Evolutionary conservation across 2,329 filamentous ascomycete genomes (phyloP), one percentile per base, ranked within the genome.

Genomic region (Alternaria atra): DNA sequence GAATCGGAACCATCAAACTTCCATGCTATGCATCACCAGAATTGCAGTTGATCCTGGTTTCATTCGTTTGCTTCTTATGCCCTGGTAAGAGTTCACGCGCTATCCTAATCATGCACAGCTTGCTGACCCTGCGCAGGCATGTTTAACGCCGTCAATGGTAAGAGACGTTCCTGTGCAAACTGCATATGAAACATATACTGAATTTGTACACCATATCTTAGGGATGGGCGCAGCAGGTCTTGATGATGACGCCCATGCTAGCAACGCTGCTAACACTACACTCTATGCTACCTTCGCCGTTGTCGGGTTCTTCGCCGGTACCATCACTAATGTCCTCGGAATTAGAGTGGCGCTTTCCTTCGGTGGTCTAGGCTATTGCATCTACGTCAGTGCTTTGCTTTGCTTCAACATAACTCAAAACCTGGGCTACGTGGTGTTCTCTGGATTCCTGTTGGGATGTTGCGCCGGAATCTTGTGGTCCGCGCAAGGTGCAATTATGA

Each of bases 401-500:
- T 86, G 83, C 79, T 93, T 88, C 78, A 87, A 86, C 65, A 88
- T 91, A 79, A 90, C 83, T 17, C 55, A 81, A 50, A 90, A 89
- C 75, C 80, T 84, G 61, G 89, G 88, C 52, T 93, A 91, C 78
- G 87, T 89, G 73, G 85, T 91, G 72, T 92, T 93, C 66, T 86
- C 91, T 7, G 91, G 91, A 66, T 87, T 88, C 25, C 84, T 92
- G 63, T 85, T 93, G 27, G 91, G 91, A 76, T 80, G 91, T 58
- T 93, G 91, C 73, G 91, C 91, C 50, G 91, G 90, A 70, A 84
- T 93, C 30, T 82, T 94, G 23, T 94, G 91, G 91, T 89, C 88
- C 13, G 91, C 90, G 1, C 91, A 94, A 79, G 91, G 91, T 61
- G 88, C 90, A 52, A 91, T 93, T 74, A 93, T 93, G 90, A 93